Evolutionary conservation across 257 asterid species (phyloP), one percentile per base, ranked within the genome.

Genomic region (Agastache rugosa): DNA sequence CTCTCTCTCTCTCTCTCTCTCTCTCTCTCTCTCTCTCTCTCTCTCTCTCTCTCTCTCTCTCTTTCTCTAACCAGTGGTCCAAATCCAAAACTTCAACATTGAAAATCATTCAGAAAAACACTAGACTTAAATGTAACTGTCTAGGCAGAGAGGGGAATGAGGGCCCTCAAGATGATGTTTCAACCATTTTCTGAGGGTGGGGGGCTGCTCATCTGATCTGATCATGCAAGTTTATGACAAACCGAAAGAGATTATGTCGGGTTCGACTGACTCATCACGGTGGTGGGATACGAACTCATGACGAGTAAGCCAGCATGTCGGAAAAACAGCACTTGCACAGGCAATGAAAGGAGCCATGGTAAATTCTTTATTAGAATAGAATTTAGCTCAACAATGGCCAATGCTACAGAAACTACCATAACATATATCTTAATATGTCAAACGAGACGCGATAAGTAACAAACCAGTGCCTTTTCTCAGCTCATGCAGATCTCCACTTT

Each of bases 401-500:
- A 16, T 31, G 27, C 47, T 59, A 59, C 20, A 14, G 6, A 27
- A 44, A 17, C 10, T 72, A 44, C 65, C 71, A 62, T 45, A 5
- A 45, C 14, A 41, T 10, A 3, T 41, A 41, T 45, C 51, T 45
- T 45, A 14, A 14, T 14, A 45, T 45, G 17, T 4, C 51, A 9
- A 45, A 14, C 17, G 7, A 54, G 61, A 10, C 9, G 12, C 12
- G 34, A 22, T 56, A 25, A 51, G 42, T 37, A 37, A 1, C 35
- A 51, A 47, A 34, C 78, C 65, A 37, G 53, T 59, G 54, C 53
- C 69, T 0, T 61, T 41, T 41, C 70, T 11, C 6, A 72, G 55
- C 71, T 81, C 82, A 83, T 17, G 11, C 65, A 8, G 86, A 77
- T 71, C 78, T 75, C 98, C 98, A 93, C 72, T 62, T 86, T 69